Conservation (phyloP, 1,284 basidiomycete genomes). For the Trichosporon faecale region DNA sequence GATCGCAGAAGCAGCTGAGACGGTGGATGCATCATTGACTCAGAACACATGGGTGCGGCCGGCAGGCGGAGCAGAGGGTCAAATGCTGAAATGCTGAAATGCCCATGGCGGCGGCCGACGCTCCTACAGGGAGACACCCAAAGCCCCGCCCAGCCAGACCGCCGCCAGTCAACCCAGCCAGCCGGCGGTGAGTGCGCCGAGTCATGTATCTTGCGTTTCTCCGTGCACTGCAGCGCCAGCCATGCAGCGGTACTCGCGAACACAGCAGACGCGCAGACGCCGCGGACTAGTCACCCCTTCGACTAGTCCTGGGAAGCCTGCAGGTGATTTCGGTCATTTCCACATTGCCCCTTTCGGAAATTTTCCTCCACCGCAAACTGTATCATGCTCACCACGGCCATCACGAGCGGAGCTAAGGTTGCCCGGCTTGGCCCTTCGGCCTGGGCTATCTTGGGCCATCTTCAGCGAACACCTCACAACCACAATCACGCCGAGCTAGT, state of each 20-base stretch:
- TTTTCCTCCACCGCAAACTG: slow-evolving; percentile 72
- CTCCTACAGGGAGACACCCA: neutral
- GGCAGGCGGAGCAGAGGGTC: neutral
- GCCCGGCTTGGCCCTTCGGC: neutral
- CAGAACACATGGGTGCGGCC: neutral
- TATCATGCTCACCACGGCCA: slow-evolving; percentile 66
- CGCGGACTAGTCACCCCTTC: neutral
- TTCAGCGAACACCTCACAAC: too few relatives aligned
- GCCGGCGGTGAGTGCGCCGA: neutral
- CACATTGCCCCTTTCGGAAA: neutral
- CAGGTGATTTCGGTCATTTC: slow-evolving; percentile 1
- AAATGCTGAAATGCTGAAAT: neutral
- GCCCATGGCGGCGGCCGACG: neutral
- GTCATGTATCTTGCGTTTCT: neutral
- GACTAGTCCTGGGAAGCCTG: neutral
- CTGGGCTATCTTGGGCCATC: neutral
- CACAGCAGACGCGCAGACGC: neutral
- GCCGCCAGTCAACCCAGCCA: neutral
- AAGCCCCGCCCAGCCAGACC: neutral
- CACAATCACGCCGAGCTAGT: neutral
- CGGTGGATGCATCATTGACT: neutral
- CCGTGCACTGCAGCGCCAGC: neutral
- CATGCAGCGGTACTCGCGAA: neutral
- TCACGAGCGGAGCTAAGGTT: neutral
- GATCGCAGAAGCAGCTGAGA: neutral